These are phyloP conservation scores for Cryptosporidium meleagridis DNA, from an alignment of 169 alveolate genomes.

Conservation along the genomic window DNA sequence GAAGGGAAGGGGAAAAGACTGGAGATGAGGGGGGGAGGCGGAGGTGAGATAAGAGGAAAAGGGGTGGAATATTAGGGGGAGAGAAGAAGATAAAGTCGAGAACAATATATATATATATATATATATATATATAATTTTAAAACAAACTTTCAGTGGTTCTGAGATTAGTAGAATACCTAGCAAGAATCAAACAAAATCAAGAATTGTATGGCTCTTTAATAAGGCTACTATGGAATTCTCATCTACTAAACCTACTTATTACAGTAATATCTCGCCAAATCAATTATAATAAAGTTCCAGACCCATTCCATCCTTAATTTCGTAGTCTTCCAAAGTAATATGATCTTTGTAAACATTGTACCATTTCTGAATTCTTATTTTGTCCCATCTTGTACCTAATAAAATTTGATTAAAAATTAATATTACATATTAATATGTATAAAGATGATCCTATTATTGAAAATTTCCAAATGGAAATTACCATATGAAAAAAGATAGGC, in stretches of 20 bases:
- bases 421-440: background rate
- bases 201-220: background rate
- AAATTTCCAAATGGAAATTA: background rate
- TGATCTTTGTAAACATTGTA: slow-evolving; percentile 97
- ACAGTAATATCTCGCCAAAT: background rate
- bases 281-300: slow-evolving; percentile 97
- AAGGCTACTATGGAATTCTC: background rate
- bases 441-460: background rate
- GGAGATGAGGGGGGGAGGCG: background rate
- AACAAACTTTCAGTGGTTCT: background rate
- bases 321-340: slow-evolving; percentile 98
- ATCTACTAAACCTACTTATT: background rate
- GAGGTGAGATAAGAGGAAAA: too few relatives aligned
- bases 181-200: background rate
- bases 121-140: background rate
- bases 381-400: slow-evolving; percentile 96
- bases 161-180: background rate
- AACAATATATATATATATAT: background rate
- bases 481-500: background rate
- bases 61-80: too few relatives aligned
- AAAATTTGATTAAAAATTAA: background rate
- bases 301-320: slow-evolving; percentile 98
- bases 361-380: slow-evolving; percentile 96
- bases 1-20: background rate
- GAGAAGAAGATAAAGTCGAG: too few relatives aligned